Base-by-base conservation (phyloP, 169 alveolate species). In the Plasmodium vinckei region DNA sequence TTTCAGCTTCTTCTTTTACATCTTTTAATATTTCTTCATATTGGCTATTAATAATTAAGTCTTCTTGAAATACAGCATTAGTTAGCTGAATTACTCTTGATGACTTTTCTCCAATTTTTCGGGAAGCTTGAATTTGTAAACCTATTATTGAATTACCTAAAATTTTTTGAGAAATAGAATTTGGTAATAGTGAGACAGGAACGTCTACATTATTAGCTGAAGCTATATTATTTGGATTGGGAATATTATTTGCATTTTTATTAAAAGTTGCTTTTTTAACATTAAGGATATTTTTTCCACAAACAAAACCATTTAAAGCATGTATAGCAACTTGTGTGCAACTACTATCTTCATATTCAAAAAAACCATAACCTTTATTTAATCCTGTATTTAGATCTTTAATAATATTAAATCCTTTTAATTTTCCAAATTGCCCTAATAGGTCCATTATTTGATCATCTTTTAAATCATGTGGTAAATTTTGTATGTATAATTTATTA, bases 61-160 rank as follows among this genome's bases (percentile, higher is more conserved):
- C 98, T 86, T 96, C 98, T 67, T 92, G 98, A 82, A 92, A 96
- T 19, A 95, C 97, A 46, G 94, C 92, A 87, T 96, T 96, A 33
- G 96, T 93, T 39, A 96, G 94, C 64, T 96, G 98, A 42, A 96
- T 97, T n/a, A 96, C 96, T 17, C 93, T 87, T 13, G 97, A 92
- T 15, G 97, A 96, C 65, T 93, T 88, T 19, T 94, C 94, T 4
- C 98, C 98, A 1, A 92, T 87, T 47, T 92, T 91, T 54, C 98
- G 92, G 25, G 96, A 96, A 6, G 96, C 95, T 72, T 94, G 96
- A 72, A 96, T 91, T 92, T 95, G 97, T 70, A 92, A 67, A 0
- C 95, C 97, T 70, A 96, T 87, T 53, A 96, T 89, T 39, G 98
- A 96, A 84, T 96, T 93, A 53, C 96, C 87, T 44, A 96, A 77